Evolutionary conservation across 768 basidiomycete species (phyloP).

Genomic region (Candolleomyces aberdarensis): DNA sequence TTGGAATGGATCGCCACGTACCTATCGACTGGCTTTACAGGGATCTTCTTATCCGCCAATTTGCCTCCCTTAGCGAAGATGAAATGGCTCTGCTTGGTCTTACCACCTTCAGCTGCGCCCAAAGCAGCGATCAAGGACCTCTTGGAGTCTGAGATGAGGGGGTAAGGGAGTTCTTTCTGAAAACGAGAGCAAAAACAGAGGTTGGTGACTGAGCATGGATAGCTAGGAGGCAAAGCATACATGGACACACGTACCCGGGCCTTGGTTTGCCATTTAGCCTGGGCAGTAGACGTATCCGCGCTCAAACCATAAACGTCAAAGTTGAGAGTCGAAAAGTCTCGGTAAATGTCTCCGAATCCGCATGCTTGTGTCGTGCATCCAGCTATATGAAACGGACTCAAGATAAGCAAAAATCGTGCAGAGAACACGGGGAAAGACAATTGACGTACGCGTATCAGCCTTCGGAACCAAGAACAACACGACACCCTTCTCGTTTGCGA

Average conservation of each 20-base stretch:
- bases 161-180: conserved; percentile 82
- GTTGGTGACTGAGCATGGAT: too few relatives aligned
- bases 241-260: conserved; percentile 41
- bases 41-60: conserved; percentile 78
- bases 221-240: not conserved
- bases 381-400: conserved; percentile 28
- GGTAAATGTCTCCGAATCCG: conserved; percentile 81
- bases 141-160: conserved; percentile 87
- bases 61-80: conserved; percentile 91
- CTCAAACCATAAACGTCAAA: conserved; percentile 86
- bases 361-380: conserved; percentile 95
- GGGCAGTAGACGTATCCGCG: conserved; percentile 70
- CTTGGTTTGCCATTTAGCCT: conserved; percentile 86
- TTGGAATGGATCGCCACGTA: conserved; percentile 22
- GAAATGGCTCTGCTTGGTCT: conserved; percentile 90
- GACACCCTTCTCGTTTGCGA: conserved; percentile 69
- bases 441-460: conserved; percentile 73
- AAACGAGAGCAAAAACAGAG: not conserved
- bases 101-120: conserved; percentile 76
- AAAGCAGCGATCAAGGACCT: conserved; percentile 73
- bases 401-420: not conserved
- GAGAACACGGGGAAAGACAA: not conserved
- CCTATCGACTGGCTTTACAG: conserved; percentile 89
- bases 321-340: conserved; percentile 64
- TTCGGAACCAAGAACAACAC: conserved; percentile 81